Evolutionary conservation across 805 yeast genomes (phyloP).

Genomic region (Metschnikowia gruessii): DNA sequence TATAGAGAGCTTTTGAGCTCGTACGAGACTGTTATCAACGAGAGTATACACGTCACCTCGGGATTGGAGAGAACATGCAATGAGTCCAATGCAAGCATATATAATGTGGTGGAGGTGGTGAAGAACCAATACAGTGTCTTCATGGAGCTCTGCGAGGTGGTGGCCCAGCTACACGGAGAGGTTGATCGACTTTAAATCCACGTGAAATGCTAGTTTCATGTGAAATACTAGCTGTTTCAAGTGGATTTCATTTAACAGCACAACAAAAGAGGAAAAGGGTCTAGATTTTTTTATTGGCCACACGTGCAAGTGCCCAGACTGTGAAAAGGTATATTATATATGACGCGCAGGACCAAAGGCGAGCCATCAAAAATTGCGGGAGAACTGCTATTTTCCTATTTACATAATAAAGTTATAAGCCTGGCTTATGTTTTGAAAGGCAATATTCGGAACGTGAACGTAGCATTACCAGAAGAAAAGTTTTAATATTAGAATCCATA

Average conservation of each 20-base stretch:
- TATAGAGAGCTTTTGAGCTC: conserved; percentile 48
- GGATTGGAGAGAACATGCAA: conserved; percentile 40
- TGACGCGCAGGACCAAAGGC: no score
- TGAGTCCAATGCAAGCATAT: conserved; percentile 41
- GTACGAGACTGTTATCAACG: conserved; percentile 62
- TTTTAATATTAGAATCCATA: no score
- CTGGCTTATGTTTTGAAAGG: no score
- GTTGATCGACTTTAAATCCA: conserved; percentile 16
- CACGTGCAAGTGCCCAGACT: no score
- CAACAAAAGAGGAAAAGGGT: background rate
- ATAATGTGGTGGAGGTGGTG: conserved; percentile 55
- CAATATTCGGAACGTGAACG: no score
- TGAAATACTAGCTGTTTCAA: background rate
- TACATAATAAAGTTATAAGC: background rate
- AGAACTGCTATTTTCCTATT: background rate
- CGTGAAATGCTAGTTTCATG: background rate
- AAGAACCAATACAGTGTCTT: conserved; percentile 66
- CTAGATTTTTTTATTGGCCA: no score
- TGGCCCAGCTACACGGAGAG: conserved; percentile 62
- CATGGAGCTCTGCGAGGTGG: conserved; percentile 70
- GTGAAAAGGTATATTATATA: background rate
- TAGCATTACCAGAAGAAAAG: no score
- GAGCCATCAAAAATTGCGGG: background rate
- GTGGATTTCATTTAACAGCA: background rate
- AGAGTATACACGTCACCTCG: conserved; percentile 51